Base-by-base conservation (phyloP, 2,329 filamentous ascomycete genomes). In the Neophaeococcomyces mojaviensis region DNA sequence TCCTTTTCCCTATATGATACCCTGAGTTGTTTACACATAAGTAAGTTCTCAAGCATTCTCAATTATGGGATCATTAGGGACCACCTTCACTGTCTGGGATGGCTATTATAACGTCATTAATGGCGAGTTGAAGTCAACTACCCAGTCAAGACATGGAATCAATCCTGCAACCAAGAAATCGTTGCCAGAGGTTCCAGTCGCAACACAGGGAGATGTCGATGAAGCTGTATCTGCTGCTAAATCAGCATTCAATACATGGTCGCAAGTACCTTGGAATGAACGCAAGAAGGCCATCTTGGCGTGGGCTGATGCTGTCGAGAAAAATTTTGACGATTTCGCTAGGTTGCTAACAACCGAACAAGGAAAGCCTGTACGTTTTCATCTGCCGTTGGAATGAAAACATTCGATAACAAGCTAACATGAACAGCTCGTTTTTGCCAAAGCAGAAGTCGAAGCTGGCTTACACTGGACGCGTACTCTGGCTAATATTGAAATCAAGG, bases 111-210 rank as follows among this genome's bases (percentile, higher is more conserved):
- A 45, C 28, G 39, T 33, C 15, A 69, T 78, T 52, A 67, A 75
- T 51, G 73, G 72, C 48, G 61, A 74, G 59, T 59, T 70, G 49
- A 63, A 64, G 15, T 59, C 65, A 15, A 72, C 70, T 1, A 53
- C 63, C 20, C 58, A 66, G 44, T 74, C 68, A 10, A 68, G 72
- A 45, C 67, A 69, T 54, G 65, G 68, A 35, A 62, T 76, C 55
- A 77, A 78, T 58, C 75, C 75, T 1, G 62, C 74, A 2, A 76
- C 69, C 7, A 61, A 67, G 19, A 61, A 73, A 50, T 61, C 70
- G 22, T 72, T 74, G 41, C 68, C 71, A 20, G 67, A 70, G 13
- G 74, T 77, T 1, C 75, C 75, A 0, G 60, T 78, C 31, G 67
- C 66, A 3, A 71, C 67, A 2, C 62, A 62, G 32, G 57, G 68